Evolutionary conservation across 2,329 filamentous ascomycete species (phyloP).

Genomic region (Penicillium corylophilum): DNA sequence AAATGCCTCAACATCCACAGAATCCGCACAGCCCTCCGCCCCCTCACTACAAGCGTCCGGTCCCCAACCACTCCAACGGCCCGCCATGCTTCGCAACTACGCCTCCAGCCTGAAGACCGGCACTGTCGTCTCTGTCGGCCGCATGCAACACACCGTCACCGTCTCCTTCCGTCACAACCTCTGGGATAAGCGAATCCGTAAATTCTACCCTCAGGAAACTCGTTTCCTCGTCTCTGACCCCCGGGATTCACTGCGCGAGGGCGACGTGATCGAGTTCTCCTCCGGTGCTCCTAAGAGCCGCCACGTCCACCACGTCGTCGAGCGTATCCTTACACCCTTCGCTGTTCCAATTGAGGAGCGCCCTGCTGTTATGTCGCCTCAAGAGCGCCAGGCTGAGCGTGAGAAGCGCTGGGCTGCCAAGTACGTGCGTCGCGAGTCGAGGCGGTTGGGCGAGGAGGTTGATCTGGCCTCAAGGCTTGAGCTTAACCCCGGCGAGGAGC

Average conservation of each 20-base stretch:
- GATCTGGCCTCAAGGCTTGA: conserved; percentile 21
- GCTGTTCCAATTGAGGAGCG: conserved; percentile 36
- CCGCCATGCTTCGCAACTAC: conserved; percentile 35
- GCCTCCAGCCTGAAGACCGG: conserved; percentile 37
- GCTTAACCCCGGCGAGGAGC: conserved; percentile 9
- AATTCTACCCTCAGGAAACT: conserved; percentile 37
- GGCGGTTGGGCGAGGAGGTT: conserved; percentile 19
- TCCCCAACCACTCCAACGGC: conserved; percentile 14
- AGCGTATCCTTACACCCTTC: conserved; percentile 45
- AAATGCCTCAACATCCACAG: conserved; percentile 13
- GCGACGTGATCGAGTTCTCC: conserved; percentile 47
- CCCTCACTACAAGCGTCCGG: conserved; percentile 9
- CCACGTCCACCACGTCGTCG: conserved; percentile 42
- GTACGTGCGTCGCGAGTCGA: conserved; percentile 31
- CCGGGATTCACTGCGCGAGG: conserved; percentile 41
- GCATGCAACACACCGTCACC: conserved; percentile 43
- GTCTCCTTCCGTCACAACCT: conserved; percentile 35
- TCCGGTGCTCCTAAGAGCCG: conserved; percentile 41
- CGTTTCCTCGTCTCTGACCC: conserved; percentile 41
- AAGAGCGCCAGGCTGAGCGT: conserved; percentile 35
- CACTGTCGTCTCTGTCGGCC: conserved; percentile 43
- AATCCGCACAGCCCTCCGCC: conserved; percentile 12
- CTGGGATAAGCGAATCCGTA: conserved; percentile 40
- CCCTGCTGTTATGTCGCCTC: conserved; percentile 35
- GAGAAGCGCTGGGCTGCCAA: conserved; percentile 33